Percentiles rank a stretch among this genome's conserved stretches.
phyloP scores from a whole-genome alignment of 2,329 filamentous ascomycete genomes.

The Cercospora sp. region DNA sequence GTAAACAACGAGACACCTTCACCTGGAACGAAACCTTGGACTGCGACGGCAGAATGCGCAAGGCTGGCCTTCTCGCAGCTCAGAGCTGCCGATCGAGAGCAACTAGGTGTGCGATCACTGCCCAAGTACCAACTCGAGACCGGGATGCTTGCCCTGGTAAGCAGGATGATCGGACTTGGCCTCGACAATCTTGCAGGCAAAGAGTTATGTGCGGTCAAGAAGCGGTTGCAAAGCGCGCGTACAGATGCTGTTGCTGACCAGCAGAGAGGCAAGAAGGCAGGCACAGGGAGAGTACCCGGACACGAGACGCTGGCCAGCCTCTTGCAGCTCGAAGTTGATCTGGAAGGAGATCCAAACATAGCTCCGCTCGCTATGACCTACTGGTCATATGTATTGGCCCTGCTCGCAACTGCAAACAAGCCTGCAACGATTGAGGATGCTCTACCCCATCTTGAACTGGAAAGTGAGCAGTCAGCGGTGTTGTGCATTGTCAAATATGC shows the following conservation, averaged over 20 bases:
- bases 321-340: slow-evolving; percentile 58
- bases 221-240: slow-evolving; percentile 53
- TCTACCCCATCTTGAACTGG: slow-evolving; percentile 57
- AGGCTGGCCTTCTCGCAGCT: slow-evolving; percentile 67
- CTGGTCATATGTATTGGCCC: slow-evolving; percentile 65
- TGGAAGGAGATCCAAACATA: slow-evolving; percentile 40
- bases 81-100: slow-evolving; percentile 55
- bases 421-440: slow-evolving; percentile 60
- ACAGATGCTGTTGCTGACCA: background rate
- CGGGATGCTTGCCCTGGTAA: slow-evolving; percentile 69
- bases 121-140: slow-evolving; percentile 69
- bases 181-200: slow-evolving; percentile 68
- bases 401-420: slow-evolving; percentile 63
- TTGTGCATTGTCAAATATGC: slow-evolving; percentile 57
- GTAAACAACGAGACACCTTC: background rate
- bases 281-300: slow-evolving; percentile 33
- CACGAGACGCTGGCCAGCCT: slow-evolving; percentile 58
- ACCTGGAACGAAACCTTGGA: slow-evolving; percentile 5
- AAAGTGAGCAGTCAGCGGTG: slow-evolving; percentile 58
- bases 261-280: background rate
- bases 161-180: slow-evolving; percentile 64
- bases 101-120: slow-evolving; percentile 56
- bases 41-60: slow-evolving; percentile 66
- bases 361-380: slow-evolving; percentile 62
- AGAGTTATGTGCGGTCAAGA: slow-evolving; percentile 67